Evolutionary conservation across 2,329 filamentous ascomycete species (phyloP).

Genomic region (Hypoxylon sp.): DNA sequence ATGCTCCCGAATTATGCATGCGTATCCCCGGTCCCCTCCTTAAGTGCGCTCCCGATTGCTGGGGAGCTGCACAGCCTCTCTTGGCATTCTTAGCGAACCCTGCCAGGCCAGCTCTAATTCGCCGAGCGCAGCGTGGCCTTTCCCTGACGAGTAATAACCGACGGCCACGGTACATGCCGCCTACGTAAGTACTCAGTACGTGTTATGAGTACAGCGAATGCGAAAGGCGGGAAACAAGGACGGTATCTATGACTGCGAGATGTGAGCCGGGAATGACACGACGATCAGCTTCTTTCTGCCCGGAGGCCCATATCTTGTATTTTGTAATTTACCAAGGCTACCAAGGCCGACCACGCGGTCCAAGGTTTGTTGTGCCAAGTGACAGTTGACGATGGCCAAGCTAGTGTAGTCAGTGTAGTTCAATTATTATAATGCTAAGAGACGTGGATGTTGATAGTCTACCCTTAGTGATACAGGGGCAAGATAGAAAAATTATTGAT

Average conservation of each 20-base stretch:
- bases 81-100: conserved; percentile 40
- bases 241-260: conserved; percentile 10
- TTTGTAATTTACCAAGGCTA: conserved; percentile 39
- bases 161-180: conserved; percentile 23
- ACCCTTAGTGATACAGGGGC: conserved; percentile 3
- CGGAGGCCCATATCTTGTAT: conserved; percentile 18
- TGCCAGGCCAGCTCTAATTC: conserved; percentile 35
- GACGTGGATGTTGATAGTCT: neutral
- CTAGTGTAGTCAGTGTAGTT: too few relatives aligned
- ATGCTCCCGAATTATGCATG: conserved; percentile 20
- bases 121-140: conserved; percentile 28
- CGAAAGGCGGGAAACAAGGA: conserved; percentile 7
- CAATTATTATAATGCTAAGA: conserved; percentile 9
- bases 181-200: conserved; percentile 26
- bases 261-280: conserved; percentile 30
- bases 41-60: conserved; percentile 13
- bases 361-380: conserved; percentile 35
- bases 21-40: neutral
- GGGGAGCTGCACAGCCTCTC: conserved; percentile 48
- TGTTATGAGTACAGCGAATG: conserved; percentile 1
- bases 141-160: conserved; percentile 41
- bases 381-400: conserved; percentile 17
- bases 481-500: neutral
- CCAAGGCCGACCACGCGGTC: conserved; percentile 37
- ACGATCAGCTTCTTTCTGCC: conserved; percentile 34